Percentiles rank a stretch among this genome's conserved stretches.
Conservation (phyloP, 805 yeast genomes). For the Ogataea pini region DNA sequence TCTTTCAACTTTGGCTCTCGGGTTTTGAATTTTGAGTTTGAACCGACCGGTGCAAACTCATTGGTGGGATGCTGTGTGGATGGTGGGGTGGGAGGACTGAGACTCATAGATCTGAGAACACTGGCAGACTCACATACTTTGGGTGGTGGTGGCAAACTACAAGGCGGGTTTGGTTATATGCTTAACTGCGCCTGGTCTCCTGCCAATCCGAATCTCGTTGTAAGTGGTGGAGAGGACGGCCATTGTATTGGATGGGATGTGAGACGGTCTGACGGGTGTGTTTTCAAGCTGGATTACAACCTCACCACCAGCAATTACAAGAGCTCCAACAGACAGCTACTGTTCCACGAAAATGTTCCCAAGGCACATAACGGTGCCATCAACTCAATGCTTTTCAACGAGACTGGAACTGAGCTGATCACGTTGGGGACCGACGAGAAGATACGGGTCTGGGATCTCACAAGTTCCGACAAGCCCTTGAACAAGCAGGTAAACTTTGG, state of each 20-base stretch:
- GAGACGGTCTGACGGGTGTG: conserved; percentile 63
- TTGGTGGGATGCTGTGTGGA: conserved; percentile 71
- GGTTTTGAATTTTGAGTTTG: conserved; percentile 67
- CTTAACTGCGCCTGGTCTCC: conserved; percentile 64
- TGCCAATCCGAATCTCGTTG: conserved; percentile 54
- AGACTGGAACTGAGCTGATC: conserved; percentile 58
- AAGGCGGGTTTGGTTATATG: conserved; percentile 34
- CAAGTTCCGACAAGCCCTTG: conserved; percentile 43
- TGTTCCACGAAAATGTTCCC: conserved; percentile 29
- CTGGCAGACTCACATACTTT: conserved; percentile 74
- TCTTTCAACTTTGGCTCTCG: conserved; percentile 60
- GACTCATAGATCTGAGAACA: conserved; percentile 73
- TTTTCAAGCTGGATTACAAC: conserved; percentile 59
- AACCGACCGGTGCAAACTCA: conserved; percentile 46
- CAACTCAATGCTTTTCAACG: conserved; percentile 78
- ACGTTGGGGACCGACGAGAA: conserved; percentile 82
- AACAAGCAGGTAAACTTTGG: conserved; percentile 76
- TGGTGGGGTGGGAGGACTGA: conserved; percentile 42
- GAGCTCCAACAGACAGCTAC: conserved; percentile 23
- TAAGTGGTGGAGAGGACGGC: conserved; percentile 83
- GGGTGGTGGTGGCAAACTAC: conserved; percentile 34
- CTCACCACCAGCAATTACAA: conserved; percentile 25
- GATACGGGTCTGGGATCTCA: conserved; percentile 76
- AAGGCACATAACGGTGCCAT: conserved; percentile 79
- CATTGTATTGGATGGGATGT: conserved; percentile 85